Base-by-base conservation (phyloP, 495 filamentous ascomycete genomes). In the Lophiostoma macrostomum region DNA sequence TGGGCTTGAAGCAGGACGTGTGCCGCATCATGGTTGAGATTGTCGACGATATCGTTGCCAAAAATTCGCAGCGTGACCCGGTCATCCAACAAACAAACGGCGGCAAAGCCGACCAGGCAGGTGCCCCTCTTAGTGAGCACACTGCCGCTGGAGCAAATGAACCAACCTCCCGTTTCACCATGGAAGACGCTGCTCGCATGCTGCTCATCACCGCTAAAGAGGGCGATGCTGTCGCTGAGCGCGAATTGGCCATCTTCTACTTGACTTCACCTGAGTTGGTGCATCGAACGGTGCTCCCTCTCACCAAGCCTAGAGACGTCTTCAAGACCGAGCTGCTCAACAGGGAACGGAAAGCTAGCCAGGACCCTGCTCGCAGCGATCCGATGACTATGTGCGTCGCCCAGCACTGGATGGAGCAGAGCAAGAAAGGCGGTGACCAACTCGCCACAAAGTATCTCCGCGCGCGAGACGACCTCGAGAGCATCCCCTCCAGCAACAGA, bases 361-460 rank as follows among this genome's bases (percentile, higher is more conserved):
- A 68, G 52, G 66, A 74, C 53, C 54, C 77, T 36, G 80, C 84
- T 12, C 73, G 85, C 34, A 81, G 81, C 42, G 90, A 98, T 65
- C 90, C 93, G 14, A 83, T 85, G 39, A 89, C 89, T 8, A 95
- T 98, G 86, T 96, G 91, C 64, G 77, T 96, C 46, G 91, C 94
- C 3, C 86, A 95, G 64, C 93, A 98, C 72, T 98, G 93, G 93
- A 97, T 97, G 93, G 90, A 90, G 73, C 73, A 91, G 55, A 90
- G 88, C 32, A 86, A 88, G 50, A 80, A 75, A 44, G 91, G 91
- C 29, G 90, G 90, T 8, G 93, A 98, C 68, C 80, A 87, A 63
- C 75, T 96, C 56, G 93, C 93, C 23, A 83, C 80, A 66, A 88
- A 87, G 66, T 86, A 90, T 68, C 78, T 96, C 69, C 79, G 86